Evolutionary conservation across 202 grass and related monocot genomes (phyloP), one percentile per base, ranked within the genome.

Genomic region (Setaria italica): DNA sequence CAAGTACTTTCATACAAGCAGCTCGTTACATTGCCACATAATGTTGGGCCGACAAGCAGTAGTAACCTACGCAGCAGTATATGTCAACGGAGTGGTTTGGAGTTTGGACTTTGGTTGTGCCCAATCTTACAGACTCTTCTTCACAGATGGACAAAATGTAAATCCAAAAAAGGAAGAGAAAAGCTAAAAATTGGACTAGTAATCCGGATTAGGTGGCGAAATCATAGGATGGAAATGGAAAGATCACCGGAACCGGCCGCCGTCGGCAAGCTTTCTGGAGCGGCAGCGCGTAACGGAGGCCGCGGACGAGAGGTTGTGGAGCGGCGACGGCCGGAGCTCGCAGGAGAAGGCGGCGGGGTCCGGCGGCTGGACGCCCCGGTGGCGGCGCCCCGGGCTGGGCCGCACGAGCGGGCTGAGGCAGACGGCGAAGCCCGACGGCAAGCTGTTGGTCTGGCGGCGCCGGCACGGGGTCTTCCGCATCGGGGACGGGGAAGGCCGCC

Each of bases 321-420:
- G 84, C 60, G 81, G 87, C 49, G 86, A 87, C 68, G 82, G 84
- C 14, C 90, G 85, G 69, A 94, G 79, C 15, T 94, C 92, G 75
- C 51, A 30, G 35, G 82, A 86, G 87, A 92, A 90, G 13, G 63
- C 33, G 41, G 43, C 55, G 6, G 57, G 12, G 48, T 86, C 85
- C 9, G 79, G 55, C 35, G 79, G 90, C 62, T 88, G 77, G 42
- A 29, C 69, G 34, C 3, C 13, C 65, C 87, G 83, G 87, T 72
- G 85, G 82, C 45, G 74, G 49, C 63, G 82, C 1, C 82, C 65
- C 71, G 85, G 77, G 70, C 70, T 91, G 45, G 90, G 85, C 80
- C 90, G 74, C 85, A 95, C 85, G 3, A 92, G 93, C 62, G 93
- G 93, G 85, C 93, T 95, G 79, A 95, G 90, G 88, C 85, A 95